Evolutionary conservation across 345 rosid genomes (phyloP).

Genomic region (Aquilaria sinensis): DNA sequence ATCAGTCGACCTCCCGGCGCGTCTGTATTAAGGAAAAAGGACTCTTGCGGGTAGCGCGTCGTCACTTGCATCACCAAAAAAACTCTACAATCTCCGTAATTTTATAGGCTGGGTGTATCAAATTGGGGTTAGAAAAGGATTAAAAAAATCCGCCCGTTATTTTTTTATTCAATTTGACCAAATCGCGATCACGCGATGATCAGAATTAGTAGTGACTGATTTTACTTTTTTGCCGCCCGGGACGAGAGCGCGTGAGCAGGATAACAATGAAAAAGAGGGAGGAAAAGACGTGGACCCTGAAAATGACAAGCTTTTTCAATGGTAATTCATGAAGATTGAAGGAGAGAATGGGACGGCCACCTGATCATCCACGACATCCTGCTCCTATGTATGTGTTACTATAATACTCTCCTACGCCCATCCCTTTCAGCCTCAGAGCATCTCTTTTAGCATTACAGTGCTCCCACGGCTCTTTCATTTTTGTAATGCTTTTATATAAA

Average conservation of each 20-base stretch:
- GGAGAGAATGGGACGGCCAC: too few relatives aligned
- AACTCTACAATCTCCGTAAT: too few relatives aligned
- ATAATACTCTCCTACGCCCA: background rate
- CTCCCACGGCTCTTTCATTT: slow-evolving; percentile 46
- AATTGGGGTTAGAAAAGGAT: too few relatives aligned
- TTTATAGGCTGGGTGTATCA: too few relatives aligned
- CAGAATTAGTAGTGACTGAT: too few relatives aligned
- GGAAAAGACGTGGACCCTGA: slow-evolving; percentile 15
- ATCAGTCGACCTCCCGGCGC: background rate
- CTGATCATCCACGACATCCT: too few relatives aligned
- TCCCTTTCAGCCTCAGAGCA: slow-evolving; percentile 17
- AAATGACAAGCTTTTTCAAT: too few relatives aligned
- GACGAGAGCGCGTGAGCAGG: slow-evolving; percentile 1
- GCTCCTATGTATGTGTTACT: background rate
- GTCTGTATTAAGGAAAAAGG: slow-evolving; percentile 7
- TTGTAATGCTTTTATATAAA: background rate
- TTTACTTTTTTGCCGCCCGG: too few relatives aligned
- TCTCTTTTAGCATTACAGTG: slow-evolving; percentile 42
- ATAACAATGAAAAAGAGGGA: slow-evolving; percentile 12
- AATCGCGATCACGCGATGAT: slow-evolving; percentile 11
- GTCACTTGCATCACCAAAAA: slow-evolving; percentile 8
- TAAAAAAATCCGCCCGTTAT: slow-evolving; percentile 17
- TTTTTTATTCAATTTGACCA: slow-evolving; percentile 22
- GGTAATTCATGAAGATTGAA: too few relatives aligned
- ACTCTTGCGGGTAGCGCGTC: slow-evolving; percentile 18